phyloP scores from a whole-genome alignment of 2,329 filamentous ascomycete genomes.

The Fusarium acutatum region DNA sequence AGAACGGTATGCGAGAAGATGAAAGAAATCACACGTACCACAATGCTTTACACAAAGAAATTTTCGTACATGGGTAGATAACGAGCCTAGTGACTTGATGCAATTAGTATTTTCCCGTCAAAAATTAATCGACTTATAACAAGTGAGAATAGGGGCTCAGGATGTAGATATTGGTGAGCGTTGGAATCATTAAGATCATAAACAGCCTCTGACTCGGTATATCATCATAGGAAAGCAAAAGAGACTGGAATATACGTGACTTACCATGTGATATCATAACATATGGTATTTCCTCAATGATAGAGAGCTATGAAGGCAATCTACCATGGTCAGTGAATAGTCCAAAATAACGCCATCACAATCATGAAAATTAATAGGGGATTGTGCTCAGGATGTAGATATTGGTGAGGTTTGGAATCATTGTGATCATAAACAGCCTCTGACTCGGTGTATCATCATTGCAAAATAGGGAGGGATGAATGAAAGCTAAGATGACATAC shows the following conservation, averaged over 20 bases:
- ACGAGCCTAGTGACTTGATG: background rate
- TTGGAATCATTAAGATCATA: slow-evolving; percentile 55
- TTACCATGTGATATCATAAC: slow-evolving; percentile 32
- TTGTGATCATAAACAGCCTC: slow-evolving; percentile 59
- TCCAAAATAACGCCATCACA: background rate
- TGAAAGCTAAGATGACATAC: slow-evolving; percentile 34
- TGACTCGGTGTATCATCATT: slow-evolving; percentile 55
- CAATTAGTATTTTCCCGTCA: background rate
- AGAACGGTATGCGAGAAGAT: slow-evolving; percentile 26
- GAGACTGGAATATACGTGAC: background rate
- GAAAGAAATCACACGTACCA: slow-evolving; percentile 33
- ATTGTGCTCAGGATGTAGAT: slow-evolving; percentile 33
- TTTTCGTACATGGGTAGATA: background rate
- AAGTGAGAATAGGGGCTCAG: slow-evolving; percentile 11
- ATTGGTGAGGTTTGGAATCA: slow-evolving; percentile 51
- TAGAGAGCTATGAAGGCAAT: background rate
- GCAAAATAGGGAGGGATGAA: slow-evolving; percentile 15
- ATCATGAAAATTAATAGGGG: background rate
- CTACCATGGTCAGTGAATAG: slow-evolving; percentile 4
- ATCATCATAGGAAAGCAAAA: slow-evolving; percentile 49
- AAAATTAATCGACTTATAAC: background rate
- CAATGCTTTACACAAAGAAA: background rate
- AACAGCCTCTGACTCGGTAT: slow-evolving; percentile 56
- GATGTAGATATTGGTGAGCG: slow-evolving; percentile 43
- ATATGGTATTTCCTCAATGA: background rate